phyloP scores from a whole-genome alignment of 768 basidiomycete genomes.

The Coprinellus micaceus region DNA sequence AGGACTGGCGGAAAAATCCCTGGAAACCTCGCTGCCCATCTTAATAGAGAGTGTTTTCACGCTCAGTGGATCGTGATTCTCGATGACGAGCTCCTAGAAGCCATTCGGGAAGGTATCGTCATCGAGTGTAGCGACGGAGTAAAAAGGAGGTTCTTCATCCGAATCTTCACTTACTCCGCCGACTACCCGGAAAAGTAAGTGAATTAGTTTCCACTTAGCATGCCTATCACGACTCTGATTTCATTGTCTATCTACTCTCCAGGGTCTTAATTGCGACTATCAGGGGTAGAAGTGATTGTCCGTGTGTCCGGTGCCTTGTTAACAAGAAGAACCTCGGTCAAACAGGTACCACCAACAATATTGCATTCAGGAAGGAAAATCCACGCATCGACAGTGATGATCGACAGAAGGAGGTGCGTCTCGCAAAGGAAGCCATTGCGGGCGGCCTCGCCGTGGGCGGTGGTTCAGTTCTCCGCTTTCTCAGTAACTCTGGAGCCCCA shows the following conservation, averaged over 20 bases:
- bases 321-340: too few species aligned
- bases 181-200: constrained; percentile 11
- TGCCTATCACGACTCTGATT: neutral
- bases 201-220: too few species aligned
- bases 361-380: too few species aligned
- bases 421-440: neutral
- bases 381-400: neutral
- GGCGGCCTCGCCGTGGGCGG: neutral
- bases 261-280: too few species aligned
- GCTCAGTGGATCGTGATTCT: constrained; percentile 2
- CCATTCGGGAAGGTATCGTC: constrained; percentile 2
- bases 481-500: neutral
- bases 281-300: too few species aligned
- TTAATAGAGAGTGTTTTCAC: constrained; percentile 1
- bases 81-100: constrained; percentile 2
- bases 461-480: neutral
- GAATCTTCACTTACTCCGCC: constrained; percentile 10
- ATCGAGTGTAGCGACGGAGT: constrained; percentile 2
- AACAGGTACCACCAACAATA: too few species aligned
- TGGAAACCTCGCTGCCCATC: neutral
- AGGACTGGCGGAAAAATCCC: neutral
- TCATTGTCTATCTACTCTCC: neutral
- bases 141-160: neutral
- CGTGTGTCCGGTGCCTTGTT: too few species aligned
- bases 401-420: neutral